Percentiles rank a stretch among this genome's conserved stretches.
Conservation (phyloP, 148 eudicot genomes). For the Diospyros kaki region DNA sequence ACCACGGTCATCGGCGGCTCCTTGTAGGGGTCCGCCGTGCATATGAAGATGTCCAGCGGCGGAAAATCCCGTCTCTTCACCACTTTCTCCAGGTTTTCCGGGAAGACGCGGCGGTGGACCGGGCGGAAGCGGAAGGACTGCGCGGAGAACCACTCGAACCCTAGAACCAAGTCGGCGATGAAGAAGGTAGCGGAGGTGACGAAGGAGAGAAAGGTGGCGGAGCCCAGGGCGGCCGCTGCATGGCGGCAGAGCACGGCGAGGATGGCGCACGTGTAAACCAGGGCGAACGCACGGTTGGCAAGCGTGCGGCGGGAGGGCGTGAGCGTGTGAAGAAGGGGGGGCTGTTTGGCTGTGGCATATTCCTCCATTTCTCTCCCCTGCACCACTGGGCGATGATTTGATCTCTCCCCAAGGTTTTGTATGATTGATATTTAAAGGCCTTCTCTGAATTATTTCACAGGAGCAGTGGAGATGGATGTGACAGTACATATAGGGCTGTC, state of each 20-base stretch:
- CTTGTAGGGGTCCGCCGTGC: constrained; percentile 83
- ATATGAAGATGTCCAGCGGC: constrained; percentile 61
- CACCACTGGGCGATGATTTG: too few relatives aligned
- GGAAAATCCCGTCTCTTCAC: constrained; percentile 30
- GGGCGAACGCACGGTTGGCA: constrained; percentile 53
- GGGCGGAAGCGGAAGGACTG: constrained; percentile 62
- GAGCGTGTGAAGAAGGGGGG: constrained; percentile 35
- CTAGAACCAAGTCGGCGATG: constrained; percentile 48
- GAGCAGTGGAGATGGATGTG: too few relatives aligned
- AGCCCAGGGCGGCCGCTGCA: constrained; percentile 19
- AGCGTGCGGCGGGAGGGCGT: constrained; percentile 26
- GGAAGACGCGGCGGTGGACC: constrained; percentile 35
- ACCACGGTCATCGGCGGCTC: constrained; percentile 78
- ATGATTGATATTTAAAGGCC: too few relatives aligned
- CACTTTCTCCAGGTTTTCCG: constrained; percentile 34
- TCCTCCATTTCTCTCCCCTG: neutral
- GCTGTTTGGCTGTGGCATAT: neutral
- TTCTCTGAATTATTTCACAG: too few relatives aligned
- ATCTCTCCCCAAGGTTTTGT: too few relatives aligned
- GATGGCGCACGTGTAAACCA: constrained; percentile 42
- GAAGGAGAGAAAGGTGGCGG: constrained; percentile 18
- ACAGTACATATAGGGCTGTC: too few relatives aligned
- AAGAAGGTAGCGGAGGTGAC: constrained; percentile 28
- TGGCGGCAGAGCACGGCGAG: constrained; percentile 52
- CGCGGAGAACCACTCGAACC: constrained; percentile 48